Conservation (phyloP, 2,329 filamentous ascomycete genomes). For the Stagonosporopsis rhizophila region DNA sequence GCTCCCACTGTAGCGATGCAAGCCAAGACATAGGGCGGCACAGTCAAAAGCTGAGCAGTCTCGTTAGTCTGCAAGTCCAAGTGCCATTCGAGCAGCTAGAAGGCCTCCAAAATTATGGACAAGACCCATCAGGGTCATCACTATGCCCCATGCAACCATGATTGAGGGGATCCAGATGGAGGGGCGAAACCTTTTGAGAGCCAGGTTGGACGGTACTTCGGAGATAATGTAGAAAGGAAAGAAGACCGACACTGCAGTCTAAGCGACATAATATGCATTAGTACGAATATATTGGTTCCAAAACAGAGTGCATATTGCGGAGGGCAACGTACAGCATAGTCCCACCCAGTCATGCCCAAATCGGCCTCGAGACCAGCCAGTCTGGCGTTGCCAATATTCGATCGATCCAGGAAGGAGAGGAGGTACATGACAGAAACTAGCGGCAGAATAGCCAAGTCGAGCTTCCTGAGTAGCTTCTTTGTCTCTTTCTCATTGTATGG, state of each 20-base stretch:
- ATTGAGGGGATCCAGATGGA: not conserved
- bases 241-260: not conserved
- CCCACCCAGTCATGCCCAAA: slow-evolving; percentile 30
- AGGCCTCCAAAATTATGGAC: not conserved
- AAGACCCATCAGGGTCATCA: not conserved
- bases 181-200: not conserved
- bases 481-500: slow-evolving; percentile 1
- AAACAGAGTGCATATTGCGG: not conserved
- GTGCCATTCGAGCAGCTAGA: not conserved
- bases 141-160: not conserved
- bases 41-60: slow-evolving; percentile 6
- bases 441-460: slow-evolving; percentile 37
- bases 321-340: slow-evolving; percentile 24
- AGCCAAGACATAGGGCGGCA: slow-evolving; percentile 9
- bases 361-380: slow-evolving; percentile 32
- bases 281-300: not conserved
- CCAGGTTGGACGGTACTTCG: not conserved
- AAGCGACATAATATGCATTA: too few species aligned
- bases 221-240: not conserved
- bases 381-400: slow-evolving; percentile 52
- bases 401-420: slow-evolving; percentile 53
- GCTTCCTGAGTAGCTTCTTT: slow-evolving; percentile 33
- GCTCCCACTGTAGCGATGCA: slow-evolving; percentile 4
- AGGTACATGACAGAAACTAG: slow-evolving; percentile 37
- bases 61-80: slow-evolving; percentile 39